These are phyloP conservation scores for Apiotrichum porosum DNA, from an alignment of 1,284 basidiomycete genomes.

Conservation along the genomic window DNA sequence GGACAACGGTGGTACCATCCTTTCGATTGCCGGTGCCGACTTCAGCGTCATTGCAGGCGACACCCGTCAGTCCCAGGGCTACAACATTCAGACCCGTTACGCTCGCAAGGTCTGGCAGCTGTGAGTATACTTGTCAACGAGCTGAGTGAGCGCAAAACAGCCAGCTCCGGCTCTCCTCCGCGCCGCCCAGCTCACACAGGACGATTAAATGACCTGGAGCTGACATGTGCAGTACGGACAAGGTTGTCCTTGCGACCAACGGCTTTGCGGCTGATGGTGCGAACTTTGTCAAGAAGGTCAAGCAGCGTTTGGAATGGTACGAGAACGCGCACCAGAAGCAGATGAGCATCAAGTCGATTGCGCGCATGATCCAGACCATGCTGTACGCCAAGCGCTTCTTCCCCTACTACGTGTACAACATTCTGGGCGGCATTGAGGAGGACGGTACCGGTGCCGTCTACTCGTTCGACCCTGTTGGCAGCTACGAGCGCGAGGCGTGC, in stretches of 20 bases:
- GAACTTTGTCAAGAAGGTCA: conserved; percentile 90
- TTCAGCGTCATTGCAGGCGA: conserved; percentile 91
- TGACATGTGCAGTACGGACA: conserved; percentile 71
- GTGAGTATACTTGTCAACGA: conserved; percentile 27
- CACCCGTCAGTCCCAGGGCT: conserved; percentile 89
- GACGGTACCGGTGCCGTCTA: conserved; percentile 92
- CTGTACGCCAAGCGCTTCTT: conserved; percentile 89
- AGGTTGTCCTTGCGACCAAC: conserved; percentile 84
- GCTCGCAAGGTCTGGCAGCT: conserved; percentile 61
- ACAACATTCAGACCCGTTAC: conserved; percentile 90
- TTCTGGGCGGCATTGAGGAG: conserved; percentile 88
- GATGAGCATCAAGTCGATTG: conserved; percentile 86
- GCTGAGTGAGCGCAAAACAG: too few species aligned
- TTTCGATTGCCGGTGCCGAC: conserved; percentile 86
- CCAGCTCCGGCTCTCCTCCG: too few species aligned
- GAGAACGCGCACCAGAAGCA: conserved; percentile 88
- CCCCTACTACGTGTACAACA: conserved; percentile 94
- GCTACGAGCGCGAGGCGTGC: conserved; percentile 90
- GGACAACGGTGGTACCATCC: conserved; percentile 88
- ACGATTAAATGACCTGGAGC: too few species aligned
- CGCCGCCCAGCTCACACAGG: neutral
- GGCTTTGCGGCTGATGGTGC: conserved; percentile 94
- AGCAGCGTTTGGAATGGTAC: conserved; percentile 95
- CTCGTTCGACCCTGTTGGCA: conserved; percentile 93
- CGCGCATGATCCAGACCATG: conserved; percentile 92